These are phyloP conservation scores for Penicillium corylophilum DNA, from an alignment of 2,329 filamentous ascomycete genomes.

Conservation along the genomic window DNA sequence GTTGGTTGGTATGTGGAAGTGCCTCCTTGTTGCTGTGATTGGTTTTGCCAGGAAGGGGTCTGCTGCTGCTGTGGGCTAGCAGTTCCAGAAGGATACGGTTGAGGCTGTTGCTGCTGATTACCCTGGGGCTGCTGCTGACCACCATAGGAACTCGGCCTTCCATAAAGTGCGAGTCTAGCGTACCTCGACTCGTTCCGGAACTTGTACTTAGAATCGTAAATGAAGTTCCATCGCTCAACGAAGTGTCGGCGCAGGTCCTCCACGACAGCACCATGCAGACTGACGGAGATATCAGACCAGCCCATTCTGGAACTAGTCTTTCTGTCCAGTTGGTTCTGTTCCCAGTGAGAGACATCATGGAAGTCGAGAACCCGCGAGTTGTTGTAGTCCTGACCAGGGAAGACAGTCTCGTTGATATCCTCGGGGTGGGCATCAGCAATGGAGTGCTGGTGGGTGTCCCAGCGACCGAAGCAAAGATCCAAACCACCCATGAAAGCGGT, in stretches of 20 bases:
- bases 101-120: slow-evolving; percentile 15
- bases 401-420: slow-evolving; percentile 72
- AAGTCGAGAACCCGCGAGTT: slow-evolving; percentile 84
- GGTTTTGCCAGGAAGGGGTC: slow-evolving; percentile 5
- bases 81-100: slow-evolving; percentile 14
- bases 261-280: slow-evolving; percentile 71
- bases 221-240: slow-evolving; percentile 86
- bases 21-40: slow-evolving; percentile 16
- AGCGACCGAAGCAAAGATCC: slow-evolving; percentile 84
- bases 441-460: slow-evolving; percentile 83
- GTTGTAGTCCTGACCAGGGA: slow-evolving; percentile 91
- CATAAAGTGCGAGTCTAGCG: slow-evolving; percentile 36
- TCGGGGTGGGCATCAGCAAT: slow-evolving; percentile 81
- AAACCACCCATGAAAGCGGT: slow-evolving; percentile 88
- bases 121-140: slow-evolving; percentile 17
- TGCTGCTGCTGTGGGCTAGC: slow-evolving; percentile 17
- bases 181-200: slow-evolving; percentile 56
- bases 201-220: slow-evolving; percentile 78
- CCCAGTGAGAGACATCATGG: slow-evolving; percentile 71
- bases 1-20: slow-evolving; percentile 8
- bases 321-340: slow-evolving; percentile 83
- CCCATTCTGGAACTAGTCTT: slow-evolving; percentile 82
- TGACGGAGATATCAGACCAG: slow-evolving; percentile 84
- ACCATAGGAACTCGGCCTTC: slow-evolving; percentile 28
- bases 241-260: slow-evolving; percentile 76